Evolutionary conservation across 2,329 filamentous ascomycete species (phyloP), one percentile per base, ranked within the genome.

Genomic region (Lachnellula subtilissima): DNA sequence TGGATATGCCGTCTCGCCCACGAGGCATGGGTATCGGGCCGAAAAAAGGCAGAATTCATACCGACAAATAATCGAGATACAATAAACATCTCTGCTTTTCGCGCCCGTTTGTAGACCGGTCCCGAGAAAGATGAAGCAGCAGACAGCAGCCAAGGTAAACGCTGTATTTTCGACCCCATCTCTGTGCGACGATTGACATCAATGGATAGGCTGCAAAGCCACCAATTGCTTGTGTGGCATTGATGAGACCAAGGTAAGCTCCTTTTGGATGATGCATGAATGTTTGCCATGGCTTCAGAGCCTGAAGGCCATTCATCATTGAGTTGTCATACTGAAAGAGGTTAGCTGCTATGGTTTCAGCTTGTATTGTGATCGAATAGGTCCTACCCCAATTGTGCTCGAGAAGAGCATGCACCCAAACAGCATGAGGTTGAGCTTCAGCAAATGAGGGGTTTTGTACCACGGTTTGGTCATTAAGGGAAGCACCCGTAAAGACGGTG

Each of bases 61-160:
- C 74, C 74, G 5, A 73, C 66, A n/a, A 75, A 64, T 35, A 75
- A 61, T 6, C 73, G 72, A 57, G 39, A 36, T 6, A 43, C 17
- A 32, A 55, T 37, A 32, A 55, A 51, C 32, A 43, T 32, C 4
- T n/a, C 17, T 15, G 5, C 61, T 64, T 53, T 69, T 73, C 0
- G 74, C 69, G 1, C 71, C 67, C 3, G 68, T 68, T 53, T 76
- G 72, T 43, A 78, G 69, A 23, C 73, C 66, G 12, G 73, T 71
- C 35, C 75, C 75, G 47, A 77, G 62, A 12, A 76, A 57, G 60
- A 74, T 73, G 48, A 72, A 71, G 17, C n/a, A n/a, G n/a, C n/a
- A n/a, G n/a, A n/a, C 72, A 61, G 9, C 64, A 48, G 5, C 55
- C 58, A 5, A 55, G 2, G 25, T 28, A 52, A 17, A 57, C 40